Evolutionary conservation across 2,329 filamentous ascomycete species (phyloP).

Genomic region (Aciculosporium take): DNA sequence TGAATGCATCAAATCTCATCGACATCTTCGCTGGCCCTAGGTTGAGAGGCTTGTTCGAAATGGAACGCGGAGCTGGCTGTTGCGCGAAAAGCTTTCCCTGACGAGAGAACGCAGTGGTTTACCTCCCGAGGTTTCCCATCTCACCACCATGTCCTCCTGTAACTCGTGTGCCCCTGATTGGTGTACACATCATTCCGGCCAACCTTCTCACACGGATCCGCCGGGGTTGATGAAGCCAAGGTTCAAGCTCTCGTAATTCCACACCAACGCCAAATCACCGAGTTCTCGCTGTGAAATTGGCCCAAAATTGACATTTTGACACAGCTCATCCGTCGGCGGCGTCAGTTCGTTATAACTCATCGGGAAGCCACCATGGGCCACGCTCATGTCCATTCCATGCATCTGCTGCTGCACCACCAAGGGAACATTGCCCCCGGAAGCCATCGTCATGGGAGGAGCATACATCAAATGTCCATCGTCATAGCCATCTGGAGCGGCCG

Average conservation of each 20-base stretch:
- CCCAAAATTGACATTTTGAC: constrained; percentile 10
- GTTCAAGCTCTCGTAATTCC: constrained; percentile 21
- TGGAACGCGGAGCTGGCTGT: no score
- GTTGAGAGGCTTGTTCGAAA: no score
- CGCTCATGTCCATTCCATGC: background rate
- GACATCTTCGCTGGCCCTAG: no score
- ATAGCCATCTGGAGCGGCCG: background rate
- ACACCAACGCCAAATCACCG: constrained; percentile 18
- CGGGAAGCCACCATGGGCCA: background rate
- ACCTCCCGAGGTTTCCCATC: no score
- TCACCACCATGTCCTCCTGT: no score
- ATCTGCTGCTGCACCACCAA: constrained; percentile 4
- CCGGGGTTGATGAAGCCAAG: constrained; percentile 15
- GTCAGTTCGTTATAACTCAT: constrained; percentile 6
- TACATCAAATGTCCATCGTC: background rate
- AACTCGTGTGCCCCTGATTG: background rate
- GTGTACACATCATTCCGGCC: background rate
- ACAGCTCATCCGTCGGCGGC: constrained; percentile 7
- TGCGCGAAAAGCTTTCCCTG: no score
- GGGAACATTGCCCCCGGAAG: background rate
- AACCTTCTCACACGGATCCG: background rate
- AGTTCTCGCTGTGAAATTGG: constrained; percentile 20
- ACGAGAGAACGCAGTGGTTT: no score
- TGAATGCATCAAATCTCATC: no score
- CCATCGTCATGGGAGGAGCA: background rate